Evolutionary conservation across 2,329 filamentous ascomycete genomes (phyloP), one percentile per base, ranked within the genome.

Genomic region (Fusarium fujikuroi): DNA sequence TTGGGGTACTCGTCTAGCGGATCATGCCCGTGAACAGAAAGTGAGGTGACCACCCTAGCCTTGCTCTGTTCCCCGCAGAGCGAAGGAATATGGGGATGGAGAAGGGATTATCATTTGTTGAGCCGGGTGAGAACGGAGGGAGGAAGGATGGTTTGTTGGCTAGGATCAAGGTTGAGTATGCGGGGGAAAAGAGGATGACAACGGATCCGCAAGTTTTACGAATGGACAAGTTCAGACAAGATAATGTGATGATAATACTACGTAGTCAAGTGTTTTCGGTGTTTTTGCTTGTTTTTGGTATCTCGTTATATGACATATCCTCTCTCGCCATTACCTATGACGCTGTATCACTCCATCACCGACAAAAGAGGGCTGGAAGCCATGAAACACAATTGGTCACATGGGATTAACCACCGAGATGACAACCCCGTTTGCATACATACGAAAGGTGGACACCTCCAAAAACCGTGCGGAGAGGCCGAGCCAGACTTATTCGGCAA

Each of bases 381-480:
- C 14, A 12, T 58, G 40, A 57, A 46, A 60, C 58, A 14, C 50
- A 44, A 67, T 67, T 70, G 56, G 67, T 37, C 34, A 39, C 14
- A 70, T 66, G 46, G 46, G 34, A 39, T 59, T 42, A 59, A 37
- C 9, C 37, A 39, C 25, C 23, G 40, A 37, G 40, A 40, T 40
- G 28, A 57, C 62, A 60, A 36, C 43, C 21, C 39, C 25, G 21
- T 14, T 14, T 21, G 12, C 32, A 36, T 25, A 25, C 32, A 52
- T 9, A 21, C n/a, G 43, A 47, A 39, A 40, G 66, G 67, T 62
- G 63, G 34, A 19, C 40, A 64, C 32, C 49, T 36, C 49, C 32
- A 52, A 52, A 19, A 19, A 36, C n/a, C 58, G 43, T 75, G 74
- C 73, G 74, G 74, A 66, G 74, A 75, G 62, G 54, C 71, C 60